Evolutionary conservation across 129 eudicot genomes (phyloP), one percentile per base, ranked within the genome.

Genomic region (Saposhnikovia divaricata): DNA sequence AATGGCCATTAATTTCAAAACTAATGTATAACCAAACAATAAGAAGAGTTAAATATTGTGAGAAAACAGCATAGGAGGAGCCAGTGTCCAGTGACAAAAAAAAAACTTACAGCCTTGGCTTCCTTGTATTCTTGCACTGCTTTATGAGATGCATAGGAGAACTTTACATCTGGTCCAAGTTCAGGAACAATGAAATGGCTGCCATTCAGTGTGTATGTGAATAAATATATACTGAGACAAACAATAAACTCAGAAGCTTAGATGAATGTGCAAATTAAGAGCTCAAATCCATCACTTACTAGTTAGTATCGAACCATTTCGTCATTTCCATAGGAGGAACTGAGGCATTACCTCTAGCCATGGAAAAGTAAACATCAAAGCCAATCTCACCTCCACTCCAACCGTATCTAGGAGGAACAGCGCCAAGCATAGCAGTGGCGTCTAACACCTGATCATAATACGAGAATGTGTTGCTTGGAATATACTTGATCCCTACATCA

Each of bases 291-390:
- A 79, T 61, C 42, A 91, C 95, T 87, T 89, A 93, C 97, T 91
- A 93, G 91, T 93, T 91, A 89, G 95, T 91, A 87, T 93, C 95
- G 57, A 93, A 93, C 96, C 96, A 93, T 90, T 91, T 91, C 74
- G 96, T 91, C 93, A 91, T 91, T 70, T 91, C 96, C 96, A 91
- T 91, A 73, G 96, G 93, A 40, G 96, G 96, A 9, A 91, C 91
- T 61, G 93, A 87, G 78, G 93, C 96, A 85, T 91, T 91, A 75
- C 96, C 96, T 87, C 96, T 87, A 69, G 93, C 96, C 96, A 91
- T 91, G 78, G 93, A 91, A 87, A 91, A 91, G 87, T 89, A 91
- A 46, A 85, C 79, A 78, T 87, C 90, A 48, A 89, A 87, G 38
- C 86, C 96, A 37, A 91, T 91, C 88, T 91, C 96, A 79, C 93